Evolutionary conservation across 2,329 filamentous ascomycete genomes (phyloP), one percentile per base, ranked within the genome.

Genomic region (Ceratocystis huliohia): DNA sequence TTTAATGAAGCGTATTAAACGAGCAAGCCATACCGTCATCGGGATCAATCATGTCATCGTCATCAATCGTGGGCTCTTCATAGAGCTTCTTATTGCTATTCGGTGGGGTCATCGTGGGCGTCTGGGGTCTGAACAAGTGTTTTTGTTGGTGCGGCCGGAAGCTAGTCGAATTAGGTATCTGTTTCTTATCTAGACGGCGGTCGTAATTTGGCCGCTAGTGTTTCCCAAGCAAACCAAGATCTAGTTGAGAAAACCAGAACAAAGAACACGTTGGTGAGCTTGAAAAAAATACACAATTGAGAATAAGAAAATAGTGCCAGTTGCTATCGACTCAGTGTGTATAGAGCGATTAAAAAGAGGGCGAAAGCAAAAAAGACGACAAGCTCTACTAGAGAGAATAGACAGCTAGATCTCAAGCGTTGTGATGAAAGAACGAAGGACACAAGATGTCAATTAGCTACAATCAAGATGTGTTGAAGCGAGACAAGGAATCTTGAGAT

Each of bases 31-130:
- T 77, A 90, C 88, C 87, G 77, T 91, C 86, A 79, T 91, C 88
- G 2, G 87, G 86, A 72, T 92, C 88, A 76, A 92, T 89, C 72
- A 91, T 76, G 71, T 91, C 87, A 71, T 88, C 85, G 68, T 88
- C 84, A 61, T 83, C 79, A n/a, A 66, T 53, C 69, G 87, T 77
- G 68, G 83, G 79, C 28, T 68, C 61, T 56, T 64, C 63, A 13
- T 59, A 64, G 41, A 67, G 65, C 41, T 44, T 53, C 8, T 69
- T 69, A n/a, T 67, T 66, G 53, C 57, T 68, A 41, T 61, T 57
- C n/a, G 68, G 64, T 53, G 68, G 67, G 22, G 68, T 67, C 68
- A 69, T 69, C 30, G 15, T 66, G 33, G 25, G 8, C 46, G 20
- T 28, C 37, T 46, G 28, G 30, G 28, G 25, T 37, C 5, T 37